Percentiles rank a stretch among this genome's conserved stretches.
Conservation (phyloP, 2,329 filamentous ascomycete species). For the Pyrenophora tritici-repentis region DNA sequence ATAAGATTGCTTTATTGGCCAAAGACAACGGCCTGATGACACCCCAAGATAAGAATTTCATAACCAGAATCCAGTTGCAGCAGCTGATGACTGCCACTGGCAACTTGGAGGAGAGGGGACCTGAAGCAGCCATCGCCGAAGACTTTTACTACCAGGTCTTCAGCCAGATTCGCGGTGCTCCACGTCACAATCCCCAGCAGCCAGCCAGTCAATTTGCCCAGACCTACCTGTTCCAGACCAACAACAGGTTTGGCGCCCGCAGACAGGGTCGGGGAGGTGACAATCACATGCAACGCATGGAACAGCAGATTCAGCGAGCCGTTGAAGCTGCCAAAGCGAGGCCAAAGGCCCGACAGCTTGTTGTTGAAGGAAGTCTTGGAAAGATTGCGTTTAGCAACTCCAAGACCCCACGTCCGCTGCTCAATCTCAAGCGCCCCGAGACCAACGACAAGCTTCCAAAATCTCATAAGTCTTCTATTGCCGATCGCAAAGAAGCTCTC, state of each 20-base stretch:
- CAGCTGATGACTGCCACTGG: slow-evolving; percentile 93
- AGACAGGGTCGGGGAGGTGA: slow-evolving; percentile 83
- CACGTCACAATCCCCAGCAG: slow-evolving; percentile 88
- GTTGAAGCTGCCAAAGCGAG: slow-evolving; percentile 97
- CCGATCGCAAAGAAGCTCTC: slow-evolving; percentile 80
- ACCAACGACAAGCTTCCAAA: slow-evolving; percentile 56
- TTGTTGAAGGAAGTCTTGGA: slow-evolving; percentile 92
- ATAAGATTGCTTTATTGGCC: slow-evolving; percentile 93
- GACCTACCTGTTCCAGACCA: slow-evolving; percentile 95
- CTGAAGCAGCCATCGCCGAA: slow-evolving; percentile 80
- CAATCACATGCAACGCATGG: slow-evolving; percentile 98
- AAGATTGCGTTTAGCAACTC: slow-evolving; percentile 99
- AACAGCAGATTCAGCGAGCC: slow-evolving; percentile 96
- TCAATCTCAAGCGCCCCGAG: slow-evolving; percentile 92
- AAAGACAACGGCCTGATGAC: slow-evolving; percentile 98
- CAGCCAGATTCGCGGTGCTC: slow-evolving; percentile 87
- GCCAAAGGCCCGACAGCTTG: slow-evolving; percentile 95
- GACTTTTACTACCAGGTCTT: slow-evolving; percentile 99
- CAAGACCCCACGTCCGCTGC: slow-evolving; percentile 91
- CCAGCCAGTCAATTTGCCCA: slow-evolving; percentile 96
- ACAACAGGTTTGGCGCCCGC: slow-evolving; percentile 77
- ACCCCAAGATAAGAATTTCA: slow-evolving; percentile 98
- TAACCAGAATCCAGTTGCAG: slow-evolving; percentile 95
- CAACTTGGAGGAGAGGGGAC: slow-evolving; percentile 77
- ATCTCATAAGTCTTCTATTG: slow-evolving; percentile 57